Base-by-base conservation (phyloP, 164 flowering plant species). In the Vitis rotundifolia region DNA sequence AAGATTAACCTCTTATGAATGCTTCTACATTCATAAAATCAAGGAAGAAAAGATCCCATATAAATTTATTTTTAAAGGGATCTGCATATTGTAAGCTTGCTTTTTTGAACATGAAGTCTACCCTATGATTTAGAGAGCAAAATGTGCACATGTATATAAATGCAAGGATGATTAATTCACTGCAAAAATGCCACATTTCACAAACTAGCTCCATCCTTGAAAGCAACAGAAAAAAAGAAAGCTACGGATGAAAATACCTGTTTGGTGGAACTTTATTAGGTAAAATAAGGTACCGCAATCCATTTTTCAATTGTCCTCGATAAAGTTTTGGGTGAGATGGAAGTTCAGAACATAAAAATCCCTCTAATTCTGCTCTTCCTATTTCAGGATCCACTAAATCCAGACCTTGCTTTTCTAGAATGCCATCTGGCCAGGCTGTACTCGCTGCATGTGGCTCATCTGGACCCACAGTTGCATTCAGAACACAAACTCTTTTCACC, bases 361-460 rank as follows among this genome's bases (percentile, higher is more conserved):
- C 85, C 58, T 86, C 88, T 54, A 91, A 57, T 13, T 84, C 87
- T 61, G 77, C 29, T 29, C 70, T 76, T 52, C 72, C 85, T 61
- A 77, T 47, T 53, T 89, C 90, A 71, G 78, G 80, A 75, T 83
- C 86, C 70, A 83, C 77, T 9, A 71, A 66, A 72, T 79, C 87
- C 7, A 78, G 56, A 59, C 84, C 84, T 75, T 84, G 91, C 72
- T 88, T 87, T 76, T 91, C 97, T 54, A 85, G 58, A 76, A 85
- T 53, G 61, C 89, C 88, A 75, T 89, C 97, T 8, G 97, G 87
- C 91, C 91, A 89, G 60, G 90, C 64, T 65, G 91, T 89, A 76
- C 91, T 87, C 14, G 98, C 94, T 61, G 94, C 99, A 82, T 93
- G 99, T 62, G 98, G 99, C 87, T 93, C 99, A 82, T 91, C 95